Conservation (phyloP, 2,329 filamentous ascomycete species). For the Penicillium janthinellum region DNA sequence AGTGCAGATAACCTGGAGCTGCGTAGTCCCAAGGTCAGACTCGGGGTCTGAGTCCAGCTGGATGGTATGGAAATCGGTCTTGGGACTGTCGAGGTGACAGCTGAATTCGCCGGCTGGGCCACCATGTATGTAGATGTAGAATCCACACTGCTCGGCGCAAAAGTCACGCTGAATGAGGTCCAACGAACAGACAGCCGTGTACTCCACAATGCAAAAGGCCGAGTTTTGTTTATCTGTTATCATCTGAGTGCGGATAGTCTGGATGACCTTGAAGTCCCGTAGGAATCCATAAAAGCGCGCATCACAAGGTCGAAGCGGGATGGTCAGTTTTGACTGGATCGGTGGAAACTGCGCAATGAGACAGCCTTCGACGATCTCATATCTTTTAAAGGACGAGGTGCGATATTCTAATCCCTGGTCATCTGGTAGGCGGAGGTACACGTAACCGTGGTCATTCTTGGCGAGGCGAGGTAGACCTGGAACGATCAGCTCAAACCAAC, state of each 20-base stretch:
- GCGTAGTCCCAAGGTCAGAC: conserved; percentile 20
- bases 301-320: conserved; percentile 33
- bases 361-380: conserved; percentile 32
- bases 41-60: conserved; percentile 15
- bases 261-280: conserved; percentile 31
- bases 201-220: conserved; percentile 16
- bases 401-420: conserved; percentile 33
- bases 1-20: conserved; percentile 28
- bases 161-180: conserved; percentile 31
- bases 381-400: conserved; percentile 29
- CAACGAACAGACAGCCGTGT: conserved; percentile 33
- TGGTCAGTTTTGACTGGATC: conserved; percentile 24
- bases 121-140: conserved; percentile 32
- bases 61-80: conserved; percentile 21
- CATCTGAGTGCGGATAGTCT: conserved; percentile 15
- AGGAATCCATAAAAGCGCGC: conserved; percentile 32
- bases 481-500: conserved; percentile 33
- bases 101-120: conserved; percentile 32
- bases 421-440: conserved; percentile 33
- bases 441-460: conserved; percentile 27
- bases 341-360: conserved; percentile 33
- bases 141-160: conserved; percentile 35
- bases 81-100: conserved; percentile 19
- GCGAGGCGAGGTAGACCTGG: conserved; percentile 33
- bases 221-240: not conserved